A percentile compares a stretch with the other conserved stretches of the same genome.
Conservation (phyloP, 371 early-diverging fungal species). For the Quaeritorhiza haematococci region DNA sequence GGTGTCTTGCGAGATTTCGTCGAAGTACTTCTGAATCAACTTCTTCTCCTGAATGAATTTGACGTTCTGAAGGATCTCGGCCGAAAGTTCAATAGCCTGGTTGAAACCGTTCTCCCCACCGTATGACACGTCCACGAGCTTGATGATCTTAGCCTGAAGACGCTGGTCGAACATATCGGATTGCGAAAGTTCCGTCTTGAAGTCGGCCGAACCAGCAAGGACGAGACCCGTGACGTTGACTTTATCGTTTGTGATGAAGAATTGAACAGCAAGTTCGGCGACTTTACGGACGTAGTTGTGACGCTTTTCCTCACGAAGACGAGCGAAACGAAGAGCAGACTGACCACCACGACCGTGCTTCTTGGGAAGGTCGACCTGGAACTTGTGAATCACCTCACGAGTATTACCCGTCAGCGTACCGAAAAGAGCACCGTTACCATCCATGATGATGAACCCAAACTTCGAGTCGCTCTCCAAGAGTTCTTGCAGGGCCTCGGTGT, state of each 20-base stretch:
- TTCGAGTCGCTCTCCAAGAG: slow-evolving; percentile 93
- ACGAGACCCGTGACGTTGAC: slow-evolving; percentile 93
- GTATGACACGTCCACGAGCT: slow-evolving; percentile 96
- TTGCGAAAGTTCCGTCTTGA: slow-evolving; percentile 93
- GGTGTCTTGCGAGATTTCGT: slow-evolving; percentile 94
- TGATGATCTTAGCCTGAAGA: slow-evolving; percentile 84
- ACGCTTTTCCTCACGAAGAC: slow-evolving; percentile 98
- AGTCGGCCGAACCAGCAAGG: slow-evolving; percentile 98
- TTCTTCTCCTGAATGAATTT: slow-evolving; percentile 99
- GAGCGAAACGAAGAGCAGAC: slow-evolving; percentile 98
- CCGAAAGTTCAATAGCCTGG: slow-evolving; percentile 96
- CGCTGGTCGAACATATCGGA: slow-evolving; percentile 95
- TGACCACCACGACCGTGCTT: slow-evolving; percentile 99
- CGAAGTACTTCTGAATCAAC: slow-evolving; percentile 93
- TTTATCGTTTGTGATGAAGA: slow-evolving; percentile 90
- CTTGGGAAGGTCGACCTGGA: slow-evolving; percentile 97
- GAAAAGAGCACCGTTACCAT: slow-evolving; percentile 97
- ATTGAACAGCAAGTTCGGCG: slow-evolving; percentile 90
- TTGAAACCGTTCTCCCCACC: slow-evolving; percentile 99
- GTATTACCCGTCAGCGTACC: slow-evolving; percentile 97
- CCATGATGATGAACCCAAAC: slow-evolving; percentile 99
- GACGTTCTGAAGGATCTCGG: slow-evolving; percentile 91
- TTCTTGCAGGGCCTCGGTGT: slow-evolving; percentile 91
- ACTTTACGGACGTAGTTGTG: slow-evolving; percentile 99
- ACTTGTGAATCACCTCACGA: slow-evolving; percentile 93